These are phyloP conservation scores for Nymphaea colorata DNA, from an alignment of 164 flowering plant species.

Conservation along the genomic window DNA sequence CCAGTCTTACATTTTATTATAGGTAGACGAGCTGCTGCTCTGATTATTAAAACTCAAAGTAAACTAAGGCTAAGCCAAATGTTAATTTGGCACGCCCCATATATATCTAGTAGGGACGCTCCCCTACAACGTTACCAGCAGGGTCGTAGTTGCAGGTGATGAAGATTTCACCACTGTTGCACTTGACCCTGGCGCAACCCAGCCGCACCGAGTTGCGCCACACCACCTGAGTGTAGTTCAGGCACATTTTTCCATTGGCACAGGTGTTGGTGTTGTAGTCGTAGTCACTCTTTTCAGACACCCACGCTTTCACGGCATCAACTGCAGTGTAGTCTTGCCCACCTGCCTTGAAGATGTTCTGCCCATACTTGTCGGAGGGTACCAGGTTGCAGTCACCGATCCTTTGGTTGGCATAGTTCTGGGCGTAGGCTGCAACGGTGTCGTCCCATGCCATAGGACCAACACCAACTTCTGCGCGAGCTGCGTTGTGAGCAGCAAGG, in stretches of 20 bases:
- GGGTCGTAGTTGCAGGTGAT: constrained; percentile 12
- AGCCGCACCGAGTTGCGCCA: constrained; percentile 8
- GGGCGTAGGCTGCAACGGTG: constrained; percentile 23
- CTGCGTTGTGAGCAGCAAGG: constrained; percentile 21
- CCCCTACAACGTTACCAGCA: neutral
- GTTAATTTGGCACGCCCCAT: neutral
- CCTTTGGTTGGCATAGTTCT: constrained; percentile 20
- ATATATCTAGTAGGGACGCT: constrained; percentile 1
- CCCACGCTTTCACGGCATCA: constrained; percentile 33
- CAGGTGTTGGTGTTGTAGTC: constrained; percentile 10
- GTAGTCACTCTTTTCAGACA: constrained; percentile 22
- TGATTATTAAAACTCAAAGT: too few species aligned
- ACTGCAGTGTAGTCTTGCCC: constrained; percentile 8
- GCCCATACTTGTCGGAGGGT: constrained; percentile 34
- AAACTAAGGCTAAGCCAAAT: too few species aligned
- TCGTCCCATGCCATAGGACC: constrained; percentile 24
- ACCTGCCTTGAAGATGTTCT: constrained; percentile 27
- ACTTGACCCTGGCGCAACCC: constrained; percentile 8
- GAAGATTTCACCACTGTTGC: constrained; percentile 2
- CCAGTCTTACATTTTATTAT: too few species aligned
- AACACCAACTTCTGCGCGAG: constrained; percentile 26
- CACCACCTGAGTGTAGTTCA: constrained; percentile 12
- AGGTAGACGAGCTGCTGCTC: too few species aligned
- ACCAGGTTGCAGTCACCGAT: constrained; percentile 17
- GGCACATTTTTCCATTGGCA: constrained; percentile 1